Base-by-base conservation (phyloP, 805 yeast genomes). In the Saccharomycopsis amapae region DNA sequence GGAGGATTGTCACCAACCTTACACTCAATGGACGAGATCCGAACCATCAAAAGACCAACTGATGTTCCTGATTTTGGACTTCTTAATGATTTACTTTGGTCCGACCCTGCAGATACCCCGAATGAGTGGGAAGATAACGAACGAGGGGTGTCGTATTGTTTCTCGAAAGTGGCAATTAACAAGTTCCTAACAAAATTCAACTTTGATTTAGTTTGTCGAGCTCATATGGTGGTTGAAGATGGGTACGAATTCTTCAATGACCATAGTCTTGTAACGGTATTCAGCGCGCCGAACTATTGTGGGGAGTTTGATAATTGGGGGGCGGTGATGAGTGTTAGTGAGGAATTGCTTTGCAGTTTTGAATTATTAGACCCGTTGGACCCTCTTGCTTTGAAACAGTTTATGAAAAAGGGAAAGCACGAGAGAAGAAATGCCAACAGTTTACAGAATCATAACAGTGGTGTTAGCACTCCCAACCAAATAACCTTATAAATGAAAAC, bases 271-370 rank as follows among this genome's bases (percentile, higher is more conserved):
- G 87, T 81, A 20, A 81, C 88, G 0, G 86, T 81, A 19, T 81
- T 81, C 58, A 72, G 79, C 43, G 88, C 88, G 2, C 88, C 87
- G 9, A 81, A 81, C 60, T 81, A 81, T 60, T 81, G 87, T 57
- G 87, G 88, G n/a, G 88, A 81, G 62, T 81, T 81, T 58, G 44
- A 88, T 61, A 87, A 87, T 58, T 87, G 96, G 96, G 96, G 96
- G 20, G 98, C 98, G 2, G 97, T 90, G 4, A 90, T 90, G 97
- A 81, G 94, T 56, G 97, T 90, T 13, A 78, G 86, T 52, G 96
- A 90, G 53, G 97, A 90, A 56, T 71, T 90, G 53, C 68, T 93
- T 47, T 90, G 98, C 64, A 82, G 93, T 33, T 81, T 81, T 62
- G 88, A 81, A 57, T 65, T 81, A 55, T 62, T 81, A 43, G 81